These are phyloP conservation scores for Bombardia bombarda DNA, from an alignment of 495 filamentous ascomycete species.

Conservation along the genomic window DNA sequence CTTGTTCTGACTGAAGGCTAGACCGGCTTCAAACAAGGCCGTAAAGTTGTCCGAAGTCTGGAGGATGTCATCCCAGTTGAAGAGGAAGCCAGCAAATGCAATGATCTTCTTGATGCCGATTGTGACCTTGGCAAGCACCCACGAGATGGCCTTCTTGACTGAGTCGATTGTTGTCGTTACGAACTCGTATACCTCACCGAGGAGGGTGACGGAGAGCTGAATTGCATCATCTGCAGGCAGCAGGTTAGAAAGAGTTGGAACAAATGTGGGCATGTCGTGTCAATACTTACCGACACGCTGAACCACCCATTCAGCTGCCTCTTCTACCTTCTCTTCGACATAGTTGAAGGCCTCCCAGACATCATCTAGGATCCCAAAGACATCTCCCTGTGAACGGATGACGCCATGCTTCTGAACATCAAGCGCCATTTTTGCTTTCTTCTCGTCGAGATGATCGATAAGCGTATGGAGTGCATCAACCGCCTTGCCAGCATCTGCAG, in stretches of 20 bases:
- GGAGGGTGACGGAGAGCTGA: not conserved
- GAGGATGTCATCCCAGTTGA: not conserved
- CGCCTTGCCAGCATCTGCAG: not conserved
- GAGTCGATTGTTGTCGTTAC: not conserved
- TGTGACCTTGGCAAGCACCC: not conserved
- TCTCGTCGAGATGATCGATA: too few species aligned
- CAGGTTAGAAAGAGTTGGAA: too few species aligned
- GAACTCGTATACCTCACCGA: not conserved
- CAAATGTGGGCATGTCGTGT: too few species aligned
- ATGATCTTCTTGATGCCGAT: not conserved
- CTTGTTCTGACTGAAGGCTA: not conserved
- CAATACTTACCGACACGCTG: not conserved
- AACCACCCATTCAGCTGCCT: not conserved
- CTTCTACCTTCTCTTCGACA: not conserved
- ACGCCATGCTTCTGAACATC: too few species aligned
- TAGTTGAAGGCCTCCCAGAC: not conserved
- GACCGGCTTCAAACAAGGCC: not conserved
- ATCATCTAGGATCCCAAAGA: too few species aligned
- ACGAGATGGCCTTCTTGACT: not conserved
- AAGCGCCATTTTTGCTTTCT: too few species aligned
- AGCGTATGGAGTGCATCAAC: too few species aligned
- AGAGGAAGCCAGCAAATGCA: not conserved
- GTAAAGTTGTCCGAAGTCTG: not conserved
- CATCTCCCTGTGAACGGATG: too few species aligned
- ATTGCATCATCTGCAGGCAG: too few species aligned